These are phyloP conservation scores for Coemansia javaensis DNA, from an alignment of 192 early-diverging fungal species.

Conservation along the genomic window DNA sequence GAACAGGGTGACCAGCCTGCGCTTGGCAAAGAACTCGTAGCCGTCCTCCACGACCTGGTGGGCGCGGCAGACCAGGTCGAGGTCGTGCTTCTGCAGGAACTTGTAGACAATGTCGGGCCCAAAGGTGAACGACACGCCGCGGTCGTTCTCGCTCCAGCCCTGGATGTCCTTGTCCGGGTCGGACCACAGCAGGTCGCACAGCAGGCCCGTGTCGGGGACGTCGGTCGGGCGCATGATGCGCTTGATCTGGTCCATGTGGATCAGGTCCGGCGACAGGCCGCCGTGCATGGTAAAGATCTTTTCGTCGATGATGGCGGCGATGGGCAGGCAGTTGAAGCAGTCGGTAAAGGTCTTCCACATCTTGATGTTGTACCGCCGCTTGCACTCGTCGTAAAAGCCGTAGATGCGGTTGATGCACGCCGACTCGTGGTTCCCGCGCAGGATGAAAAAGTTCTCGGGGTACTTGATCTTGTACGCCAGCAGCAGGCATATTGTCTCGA, in stretches of 20 bases:
- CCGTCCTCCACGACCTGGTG: slow-evolving; percentile 99
- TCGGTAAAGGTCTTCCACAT: slow-evolving; percentile 99
- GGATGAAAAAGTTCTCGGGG: slow-evolving; percentile 98
- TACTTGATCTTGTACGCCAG: slow-evolving; percentile 99
- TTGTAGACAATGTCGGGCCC: slow-evolving; percentile 90
- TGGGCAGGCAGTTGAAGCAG: slow-evolving; percentile 97
- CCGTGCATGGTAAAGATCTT: slow-evolving; percentile 99
- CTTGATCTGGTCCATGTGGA: slow-evolving; percentile 96
- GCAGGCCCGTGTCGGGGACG: slow-evolving; percentile 92
- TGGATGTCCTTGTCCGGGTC: slow-evolving; percentile 95
- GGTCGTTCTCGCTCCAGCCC: slow-evolving; percentile 97
- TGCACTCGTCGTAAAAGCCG: slow-evolving; percentile 99
- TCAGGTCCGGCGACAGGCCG: slow-evolving; percentile 93
- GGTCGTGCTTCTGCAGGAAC: slow-evolving; percentile 93
- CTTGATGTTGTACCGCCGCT: slow-evolving; percentile 96
- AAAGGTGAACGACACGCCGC: slow-evolving; percentile 94
- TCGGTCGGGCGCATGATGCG: slow-evolving; percentile 96
- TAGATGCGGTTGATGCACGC: slow-evolving; percentile 97
- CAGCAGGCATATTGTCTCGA: slow-evolving; percentile 96
- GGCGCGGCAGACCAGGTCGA: slow-evolving; percentile 96
- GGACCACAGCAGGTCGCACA: slow-evolving; percentile 96
- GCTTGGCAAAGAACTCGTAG: slow-evolving; percentile 97
- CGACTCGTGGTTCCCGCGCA: slow-evolving; percentile 98
- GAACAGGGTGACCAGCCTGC: slow-evolving; percentile 93
- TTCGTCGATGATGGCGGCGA: slow-evolving; percentile 96